Conservation (phyloP, 345 rosid species). For the Heritiera littoralis region DNA sequence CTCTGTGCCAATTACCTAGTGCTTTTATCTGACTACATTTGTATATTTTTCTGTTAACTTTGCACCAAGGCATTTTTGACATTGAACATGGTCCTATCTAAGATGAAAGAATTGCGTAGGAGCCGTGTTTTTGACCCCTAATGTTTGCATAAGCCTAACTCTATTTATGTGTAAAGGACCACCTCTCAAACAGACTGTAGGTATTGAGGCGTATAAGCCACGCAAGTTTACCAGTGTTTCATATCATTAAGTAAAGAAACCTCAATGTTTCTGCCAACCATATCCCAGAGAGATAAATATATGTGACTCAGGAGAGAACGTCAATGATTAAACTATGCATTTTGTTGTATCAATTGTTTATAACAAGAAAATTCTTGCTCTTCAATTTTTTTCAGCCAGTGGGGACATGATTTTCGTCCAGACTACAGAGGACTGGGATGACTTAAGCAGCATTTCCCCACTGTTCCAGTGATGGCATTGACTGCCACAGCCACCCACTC, state of each 20-base stretch:
- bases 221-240: neutral
- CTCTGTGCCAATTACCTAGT: neutral
- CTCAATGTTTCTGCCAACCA: neutral
- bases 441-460: constrained; percentile 75
- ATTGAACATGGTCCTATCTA: neutral
- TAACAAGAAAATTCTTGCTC: neutral
- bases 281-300: neutral
- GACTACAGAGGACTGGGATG: constrained; percentile 80
- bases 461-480: constrained; percentile 76
- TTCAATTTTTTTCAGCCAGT: constrained; percentile 59
- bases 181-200: neutral
- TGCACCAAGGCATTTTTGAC: neutral
- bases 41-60: neutral
- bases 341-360: neutral
- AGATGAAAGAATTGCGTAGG: neutral
- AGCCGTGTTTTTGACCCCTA: neutral
- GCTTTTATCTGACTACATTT: neutral
- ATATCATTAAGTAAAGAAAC: neutral
- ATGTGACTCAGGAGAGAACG: neutral
- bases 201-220: neutral
- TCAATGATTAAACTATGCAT: neutral
- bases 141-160: neutral
- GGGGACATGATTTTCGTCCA: constrained; percentile 99
- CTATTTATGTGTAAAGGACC: neutral
- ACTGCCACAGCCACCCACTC: constrained; percentile 85